Evolutionary conservation across 129 eudicot genomes (phyloP).

Genomic region (Calendula officinalis): DNA sequence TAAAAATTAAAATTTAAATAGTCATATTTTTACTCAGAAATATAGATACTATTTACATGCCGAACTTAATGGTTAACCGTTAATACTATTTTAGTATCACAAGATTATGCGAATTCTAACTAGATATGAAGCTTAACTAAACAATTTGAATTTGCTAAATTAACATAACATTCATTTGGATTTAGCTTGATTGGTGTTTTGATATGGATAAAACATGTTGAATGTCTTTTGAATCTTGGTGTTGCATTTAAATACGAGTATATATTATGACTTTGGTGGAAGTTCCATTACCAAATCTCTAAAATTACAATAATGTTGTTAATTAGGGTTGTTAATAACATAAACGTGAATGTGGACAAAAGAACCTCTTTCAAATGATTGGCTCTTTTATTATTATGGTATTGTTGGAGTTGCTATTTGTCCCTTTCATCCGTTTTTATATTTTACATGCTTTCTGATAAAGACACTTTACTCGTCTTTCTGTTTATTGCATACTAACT

Average conservation of each 20-base stretch:
- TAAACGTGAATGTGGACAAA: slow-evolving; percentile 36
- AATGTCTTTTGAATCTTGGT: neutral
- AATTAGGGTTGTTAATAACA: slow-evolving; percentile 16
- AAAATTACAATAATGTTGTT: neutral
- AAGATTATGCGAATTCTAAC: too few species aligned
- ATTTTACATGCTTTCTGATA: slow-evolving; percentile 28
- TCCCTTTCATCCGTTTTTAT: slow-evolving; percentile 29
- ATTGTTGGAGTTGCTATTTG: slow-evolving; percentile 39
- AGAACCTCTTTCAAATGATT: slow-evolving; percentile 37
- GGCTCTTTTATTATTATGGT: slow-evolving; percentile 35
- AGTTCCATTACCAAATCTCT: slow-evolving; percentile 32
- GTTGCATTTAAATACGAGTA: slow-evolving; percentile 10
- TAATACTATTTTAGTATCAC: too few species aligned
- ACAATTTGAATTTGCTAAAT: too few species aligned
- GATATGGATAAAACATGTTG: neutral
- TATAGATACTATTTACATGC: too few species aligned
- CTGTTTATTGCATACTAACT: slow-evolving; percentile 21
- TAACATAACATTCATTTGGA: neutral
- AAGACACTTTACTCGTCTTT: slow-evolving; percentile 27
- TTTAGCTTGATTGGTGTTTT: neutral
- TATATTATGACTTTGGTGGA: slow-evolving; percentile 33
- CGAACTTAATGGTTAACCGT: too few species aligned
- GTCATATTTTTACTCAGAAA: neutral
- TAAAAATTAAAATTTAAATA: neutral
- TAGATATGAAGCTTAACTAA: too few species aligned